Evolutionary conservation across 1,139 yeast species (phyloP), one percentile per base, ranked within the genome.

Genomic region (Pichia sp.): DNA sequence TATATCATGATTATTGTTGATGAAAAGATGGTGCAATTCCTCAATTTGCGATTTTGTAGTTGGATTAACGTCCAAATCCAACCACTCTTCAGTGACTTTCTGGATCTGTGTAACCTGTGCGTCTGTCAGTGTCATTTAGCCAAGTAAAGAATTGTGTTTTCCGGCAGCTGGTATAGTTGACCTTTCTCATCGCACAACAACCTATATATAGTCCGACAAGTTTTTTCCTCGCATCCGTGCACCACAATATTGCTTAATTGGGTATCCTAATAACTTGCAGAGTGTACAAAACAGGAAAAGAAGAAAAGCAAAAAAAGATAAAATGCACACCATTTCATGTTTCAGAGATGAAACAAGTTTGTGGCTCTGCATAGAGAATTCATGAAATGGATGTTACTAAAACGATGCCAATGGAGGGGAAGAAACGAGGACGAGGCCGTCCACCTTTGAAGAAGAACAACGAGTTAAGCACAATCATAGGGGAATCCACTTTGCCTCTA

Each of bases 21-120:
- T 32, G 5, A 68, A 60, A 0, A 59, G 52, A 1, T 64, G 61
- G 18, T 72, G 71, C n/a, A 88, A 70, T 0, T 62, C 57, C 22
- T 62, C 49, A 40, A 89, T 81, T 62, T 86, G 87, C 3, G 67
- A 53, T 43, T 79, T 67, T 2, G 95, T 78, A 8, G 58, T 60
- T 7, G 76, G 74, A 56, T 86, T 81, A 15, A 53, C 60, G 48
- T 62, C 66, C 1, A 62, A 47, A 1, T 34, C 42, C 11, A 62
- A 54, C 66, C 66, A 62, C 7, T 54, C 29, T 2, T 53, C 40
- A 6, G 55, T 59, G 18, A 57, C 35, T 35, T 43, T 7, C 6
- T 44, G 27, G n/a, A 39, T 16, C 9, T 36, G 12, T 20, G n/a
- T n/a, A n/a, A n/a, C n/a, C n/a, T n/a, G n/a, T 20, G 24, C 12